A percentile compares a stretch with the other conserved stretches of the same genome.
Conservation (phyloP, 2,329 filamentous ascomycete genomes). For the Fusarium oligoseptatum region DNA sequence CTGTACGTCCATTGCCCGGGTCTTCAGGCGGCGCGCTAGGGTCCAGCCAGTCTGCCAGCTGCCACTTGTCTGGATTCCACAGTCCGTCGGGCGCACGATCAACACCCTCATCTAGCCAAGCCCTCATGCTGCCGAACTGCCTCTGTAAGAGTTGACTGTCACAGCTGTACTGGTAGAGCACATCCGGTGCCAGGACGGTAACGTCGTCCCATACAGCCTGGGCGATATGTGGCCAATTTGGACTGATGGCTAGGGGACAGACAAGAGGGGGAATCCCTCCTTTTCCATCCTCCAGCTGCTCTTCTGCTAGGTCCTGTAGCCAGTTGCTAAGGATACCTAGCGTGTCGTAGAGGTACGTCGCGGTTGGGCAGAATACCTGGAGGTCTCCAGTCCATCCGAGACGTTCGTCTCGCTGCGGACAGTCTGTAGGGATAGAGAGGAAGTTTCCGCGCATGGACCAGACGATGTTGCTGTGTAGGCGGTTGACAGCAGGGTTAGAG, state of each 20-base stretch:
- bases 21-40: conserved; percentile 17
- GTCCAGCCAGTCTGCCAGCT: conserved; percentile 31
- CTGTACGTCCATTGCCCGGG: neutral
- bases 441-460: neutral
- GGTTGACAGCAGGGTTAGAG: neutral
- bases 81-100: conserved; percentile 51
- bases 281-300: neutral
- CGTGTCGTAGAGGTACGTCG: neutral
- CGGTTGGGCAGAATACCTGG: neutral
- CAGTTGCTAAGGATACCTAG: conserved; percentile 59
- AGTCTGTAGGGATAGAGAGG: neutral
- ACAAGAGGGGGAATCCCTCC: neutral
- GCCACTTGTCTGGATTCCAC: conserved; percentile 48
- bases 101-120: conserved; percentile 51
- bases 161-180: conserved; percentile 52
- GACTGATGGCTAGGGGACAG: neutral
- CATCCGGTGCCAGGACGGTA: conserved; percentile 54
- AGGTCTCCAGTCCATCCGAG: neutral
- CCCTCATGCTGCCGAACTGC: conserved; percentile 53
- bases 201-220: conserved; percentile 57
- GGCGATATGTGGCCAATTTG: conserved; percentile 24
- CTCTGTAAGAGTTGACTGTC: conserved; percentile 51
- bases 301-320: conserved; percentile 6
- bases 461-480: neutral
- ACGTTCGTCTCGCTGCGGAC: neutral